Evolutionary conservation across 176 grass and related monocot species (phyloP), one percentile per base, ranked within the genome.

Genomic region (Avena atlantica): DNA sequence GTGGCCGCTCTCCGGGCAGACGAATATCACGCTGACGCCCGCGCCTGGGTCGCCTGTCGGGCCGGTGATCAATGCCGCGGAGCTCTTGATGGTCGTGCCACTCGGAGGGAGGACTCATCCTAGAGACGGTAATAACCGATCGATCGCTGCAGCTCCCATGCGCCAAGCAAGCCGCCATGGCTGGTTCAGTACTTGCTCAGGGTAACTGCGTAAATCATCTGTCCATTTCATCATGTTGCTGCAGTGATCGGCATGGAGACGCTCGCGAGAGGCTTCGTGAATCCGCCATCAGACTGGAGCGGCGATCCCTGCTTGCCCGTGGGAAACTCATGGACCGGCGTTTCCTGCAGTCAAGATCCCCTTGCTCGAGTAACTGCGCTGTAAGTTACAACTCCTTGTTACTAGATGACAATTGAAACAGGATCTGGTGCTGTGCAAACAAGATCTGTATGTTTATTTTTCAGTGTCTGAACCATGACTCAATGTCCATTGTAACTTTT

Each of bases 11-110:
- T 93, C 92, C 4, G 97, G 92, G 23, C 71, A 44, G 89, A 94
- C 85, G 15, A 86, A 34, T 64, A 98, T 98, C 86, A 89, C 58
- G 50, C 81, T 98, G 61, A 90, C 86, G 36, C 97, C 93, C 17
- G 89, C 50, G 45, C 50, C 56, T 20, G 84, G 17, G 45, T 96
- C 93, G 14, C 82, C 90, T 8, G 93, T 96, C 31, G 96, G 96
- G 19, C 93, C 96, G 12, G 84, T 98, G 79, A 96, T 98, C 87
- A 98, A 99, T 66, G 97, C 92, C 19, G 97, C 89, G 0, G 97
- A 99, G 77, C 27, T 99, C 52, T 76, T 90, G 65, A 93, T 96
- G 92, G 65, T 96, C 16, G 87, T 99, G 17, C 94, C 92, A 6
- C 89, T 96, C 58, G 92, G 83, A 27, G 83, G 91, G 58, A 99